Evolutionary conservation across 345 rosid genomes (phyloP).

Genomic region (Pistacia atlantica): DNA sequence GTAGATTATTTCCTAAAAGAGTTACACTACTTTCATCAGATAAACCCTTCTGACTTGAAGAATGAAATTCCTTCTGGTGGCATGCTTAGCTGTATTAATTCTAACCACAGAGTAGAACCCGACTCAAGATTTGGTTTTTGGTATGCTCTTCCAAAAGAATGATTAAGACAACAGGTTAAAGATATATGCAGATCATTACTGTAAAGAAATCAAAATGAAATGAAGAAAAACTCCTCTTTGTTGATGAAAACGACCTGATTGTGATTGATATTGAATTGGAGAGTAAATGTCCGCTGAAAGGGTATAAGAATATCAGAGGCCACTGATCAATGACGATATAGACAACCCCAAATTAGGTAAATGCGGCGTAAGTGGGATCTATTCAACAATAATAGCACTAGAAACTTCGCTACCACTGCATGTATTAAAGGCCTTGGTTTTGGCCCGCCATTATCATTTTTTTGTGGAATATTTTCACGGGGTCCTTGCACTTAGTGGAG

Average conservation of each 20-base stretch:
- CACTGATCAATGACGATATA: not conserved
- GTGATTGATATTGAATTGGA: too few relatives aligned
- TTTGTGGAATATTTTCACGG: not conserved
- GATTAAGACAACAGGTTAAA: not conserved
- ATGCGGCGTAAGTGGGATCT: not conserved
- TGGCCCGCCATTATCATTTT: constrained; percentile 3
- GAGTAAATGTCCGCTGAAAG: not conserved
- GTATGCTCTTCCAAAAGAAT: not conserved
- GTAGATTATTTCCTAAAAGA: not conserved
- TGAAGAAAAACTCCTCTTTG: not conserved
- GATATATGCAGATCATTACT: not conserved
- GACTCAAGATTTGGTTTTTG: not conserved
- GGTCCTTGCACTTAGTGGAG: not conserved
- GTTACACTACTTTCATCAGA: not conserved
- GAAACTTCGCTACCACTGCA: not conserved
- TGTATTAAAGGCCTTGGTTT: not conserved
- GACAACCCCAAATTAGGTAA: not conserved
- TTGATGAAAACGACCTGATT: too few relatives aligned
- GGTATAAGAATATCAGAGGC: not conserved
- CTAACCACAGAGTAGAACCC: not conserved
- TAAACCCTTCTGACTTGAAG: not conserved
- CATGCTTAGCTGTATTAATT: not conserved
- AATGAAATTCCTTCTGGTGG: not conserved
- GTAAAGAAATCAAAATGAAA: not conserved
- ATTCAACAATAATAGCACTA: constrained; percentile 9